Percentiles rank a stretch among this genome's conserved stretches.
phyloP scores from a whole-genome alignment of 208 protist genomes.

The Trypanosoma cruzi region DNA sequence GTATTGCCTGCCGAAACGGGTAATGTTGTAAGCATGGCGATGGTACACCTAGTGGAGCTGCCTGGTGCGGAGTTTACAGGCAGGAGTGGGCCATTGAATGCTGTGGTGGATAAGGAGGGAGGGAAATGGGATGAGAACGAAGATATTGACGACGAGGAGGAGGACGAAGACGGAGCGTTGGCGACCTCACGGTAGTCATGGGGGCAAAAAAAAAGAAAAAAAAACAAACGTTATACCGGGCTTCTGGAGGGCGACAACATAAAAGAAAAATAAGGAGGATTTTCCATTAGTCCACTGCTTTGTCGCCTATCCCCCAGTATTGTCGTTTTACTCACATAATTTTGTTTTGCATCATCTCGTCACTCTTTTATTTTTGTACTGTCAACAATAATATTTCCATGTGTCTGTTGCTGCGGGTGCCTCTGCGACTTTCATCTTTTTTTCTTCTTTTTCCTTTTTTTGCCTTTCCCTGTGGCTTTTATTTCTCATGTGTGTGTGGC shows the following conservation, averaged over 20 bases:
- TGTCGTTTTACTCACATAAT: neutral
- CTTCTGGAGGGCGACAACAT: no score
- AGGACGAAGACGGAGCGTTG: conserved; percentile 3
- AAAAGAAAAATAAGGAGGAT: neutral
- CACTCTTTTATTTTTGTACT: neutral
- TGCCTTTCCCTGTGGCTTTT: neutral
- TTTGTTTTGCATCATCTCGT: neutral
- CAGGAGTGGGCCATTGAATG: neutral
- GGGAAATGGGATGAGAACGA: conserved; percentile 10
- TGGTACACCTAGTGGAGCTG: conserved; percentile 79
- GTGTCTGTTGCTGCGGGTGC: neutral
- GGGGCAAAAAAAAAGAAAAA: no score
- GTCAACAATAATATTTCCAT: neutral
- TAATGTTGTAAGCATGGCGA: conserved; percentile 66
- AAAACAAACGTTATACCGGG: no score
- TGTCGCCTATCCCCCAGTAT: neutral
- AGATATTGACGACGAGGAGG: conserved; percentile 13
- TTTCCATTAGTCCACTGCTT: neutral
- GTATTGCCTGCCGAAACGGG: conserved; percentile 63
- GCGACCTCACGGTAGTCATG: conserved; percentile 12
- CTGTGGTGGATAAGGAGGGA: neutral
- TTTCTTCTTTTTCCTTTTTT: conserved; percentile 18
- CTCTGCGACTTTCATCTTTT: neutral
- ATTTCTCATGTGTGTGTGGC: neutral
- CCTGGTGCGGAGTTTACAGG: conserved; percentile 37